Evolutionary conservation across 1,139 yeast genomes (phyloP).

Genomic region (Pichia sp.): DNA sequence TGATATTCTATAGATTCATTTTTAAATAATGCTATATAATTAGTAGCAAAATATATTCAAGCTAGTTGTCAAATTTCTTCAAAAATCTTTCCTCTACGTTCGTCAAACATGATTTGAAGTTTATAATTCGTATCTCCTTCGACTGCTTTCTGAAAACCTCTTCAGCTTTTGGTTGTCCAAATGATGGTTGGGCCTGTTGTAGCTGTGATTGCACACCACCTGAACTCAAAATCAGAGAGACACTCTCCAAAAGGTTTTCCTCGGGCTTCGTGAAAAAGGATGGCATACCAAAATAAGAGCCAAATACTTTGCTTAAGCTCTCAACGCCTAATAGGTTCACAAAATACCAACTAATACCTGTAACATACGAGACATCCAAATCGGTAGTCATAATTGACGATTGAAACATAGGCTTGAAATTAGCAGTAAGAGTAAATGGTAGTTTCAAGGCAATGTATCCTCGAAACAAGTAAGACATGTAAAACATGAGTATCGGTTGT

Average conservation of each 20-base stretch:
- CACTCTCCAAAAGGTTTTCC: slow-evolving; percentile 7
- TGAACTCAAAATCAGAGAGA: slow-evolving; percentile 8
- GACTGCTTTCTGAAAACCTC: slow-evolving; percentile 67
- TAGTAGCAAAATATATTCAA: neutral
- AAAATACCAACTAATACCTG: slow-evolving; percentile 96
- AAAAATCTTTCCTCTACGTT: slow-evolving; percentile 56
- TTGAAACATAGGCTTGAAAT: slow-evolving; percentile 90
- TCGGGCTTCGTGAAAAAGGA: slow-evolving; percentile 8
- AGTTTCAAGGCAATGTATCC: slow-evolving; percentile 82
- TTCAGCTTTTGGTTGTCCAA: slow-evolving; percentile 37
- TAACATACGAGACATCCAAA: slow-evolving; percentile 89
- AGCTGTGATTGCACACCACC: slow-evolving; percentile 38
- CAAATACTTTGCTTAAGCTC: slow-evolving; percentile 43
- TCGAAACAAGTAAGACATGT: slow-evolving; percentile 92
- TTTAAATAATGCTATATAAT: neutral
- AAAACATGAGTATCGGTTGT: slow-evolving; percentile 90
- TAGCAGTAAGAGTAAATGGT: slow-evolving; percentile 80
- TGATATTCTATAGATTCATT: neutral
- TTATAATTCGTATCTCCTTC: slow-evolving; percentile 42
- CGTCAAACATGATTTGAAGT: slow-evolving; percentile 39
- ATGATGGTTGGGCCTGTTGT: slow-evolving; percentile 1
- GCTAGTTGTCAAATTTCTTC: slow-evolving; percentile 12
- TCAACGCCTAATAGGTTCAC: slow-evolving; percentile 81
- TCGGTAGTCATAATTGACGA: slow-evolving; percentile 82
- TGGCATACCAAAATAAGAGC: slow-evolving; percentile 4